Percentiles rank a stretch among this genome's conserved stretches.
These are phyloP conservation scores for Pseudozyma hubeiensis DNA, from an alignment of 1,284 basidiomycete genomes.

Conservation along the genomic window DNA sequence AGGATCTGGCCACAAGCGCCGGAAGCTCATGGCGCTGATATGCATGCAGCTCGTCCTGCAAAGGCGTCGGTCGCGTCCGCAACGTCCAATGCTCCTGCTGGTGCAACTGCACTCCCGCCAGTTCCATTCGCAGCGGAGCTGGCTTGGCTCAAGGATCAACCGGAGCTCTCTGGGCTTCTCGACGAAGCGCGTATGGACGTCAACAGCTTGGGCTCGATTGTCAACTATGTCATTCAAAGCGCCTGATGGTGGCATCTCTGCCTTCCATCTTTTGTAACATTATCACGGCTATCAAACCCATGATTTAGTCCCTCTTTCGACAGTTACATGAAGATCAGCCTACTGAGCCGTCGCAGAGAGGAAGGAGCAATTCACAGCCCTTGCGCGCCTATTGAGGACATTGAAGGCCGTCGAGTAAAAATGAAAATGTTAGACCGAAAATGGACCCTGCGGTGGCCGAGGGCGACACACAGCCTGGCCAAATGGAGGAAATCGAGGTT, in stretches of 20 bases:
- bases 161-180: slow-evolving; percentile 28
- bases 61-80: neutral
- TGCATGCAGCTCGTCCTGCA: neutral
- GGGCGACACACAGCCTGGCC: too few species aligned
- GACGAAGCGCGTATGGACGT: slow-evolving; percentile 43
- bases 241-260: slow-evolving; percentile 11
- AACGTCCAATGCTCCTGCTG: neutral
- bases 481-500: too few species aligned
- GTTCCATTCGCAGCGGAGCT: slow-evolving; percentile 30
- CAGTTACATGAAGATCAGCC: too few species aligned
- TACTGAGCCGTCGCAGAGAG: too few species aligned
- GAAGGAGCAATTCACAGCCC: too few species aligned
- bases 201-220: slow-evolving; percentile 42
- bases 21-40: slow-evolving; percentile 8
- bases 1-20: slow-evolving; percentile 19
- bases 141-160: slow-evolving; percentile 40
- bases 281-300: too few species aligned
- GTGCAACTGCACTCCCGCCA: neutral
- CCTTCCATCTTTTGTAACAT: too few species aligned
- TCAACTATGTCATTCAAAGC: slow-evolving; percentile 38
- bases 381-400: too few species aligned
- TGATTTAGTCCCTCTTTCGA: too few species aligned
- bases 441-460: too few species aligned
- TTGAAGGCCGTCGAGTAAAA: too few species aligned
- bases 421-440: too few species aligned